Conservation (phyloP, 768 basidiomycete species). For the Wakefieldia striispora region DNA sequence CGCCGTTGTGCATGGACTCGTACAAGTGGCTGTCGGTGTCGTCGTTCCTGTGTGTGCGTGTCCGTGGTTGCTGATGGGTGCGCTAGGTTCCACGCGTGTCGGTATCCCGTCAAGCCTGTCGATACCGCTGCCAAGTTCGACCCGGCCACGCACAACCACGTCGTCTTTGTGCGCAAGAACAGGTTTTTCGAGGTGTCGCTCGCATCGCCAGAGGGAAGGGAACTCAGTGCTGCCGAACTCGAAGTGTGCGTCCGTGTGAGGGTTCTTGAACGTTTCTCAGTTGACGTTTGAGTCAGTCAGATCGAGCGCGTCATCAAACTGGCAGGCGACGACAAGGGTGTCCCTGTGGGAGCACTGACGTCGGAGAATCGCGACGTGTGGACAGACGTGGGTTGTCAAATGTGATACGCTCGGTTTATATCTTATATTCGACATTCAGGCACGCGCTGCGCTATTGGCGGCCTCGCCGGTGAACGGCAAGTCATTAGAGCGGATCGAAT, state of each 20-base stretch:
- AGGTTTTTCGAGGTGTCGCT: slow-evolving; percentile 85
- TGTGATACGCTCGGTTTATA: no score
- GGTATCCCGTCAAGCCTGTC: slow-evolving; percentile 79
- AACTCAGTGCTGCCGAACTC: slow-evolving; percentile 79
- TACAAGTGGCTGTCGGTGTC: slow-evolving; percentile 83
- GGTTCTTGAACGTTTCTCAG: background rate
- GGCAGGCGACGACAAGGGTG: slow-evolving; percentile 47
- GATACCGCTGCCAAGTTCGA: slow-evolving; percentile 87
- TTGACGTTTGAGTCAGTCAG: slow-evolving; percentile 42
- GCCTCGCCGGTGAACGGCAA: slow-evolving; percentile 64
- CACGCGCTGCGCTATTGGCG: slow-evolving; percentile 59
- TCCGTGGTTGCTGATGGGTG: slow-evolving; percentile 1
- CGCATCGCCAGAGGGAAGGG: slow-evolving; percentile 55
- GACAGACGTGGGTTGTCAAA: slow-evolving; percentile 71
- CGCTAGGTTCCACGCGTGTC: slow-evolving; percentile 83
- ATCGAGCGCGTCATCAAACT: slow-evolving; percentile 64
- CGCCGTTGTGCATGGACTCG: slow-evolving; percentile 87
- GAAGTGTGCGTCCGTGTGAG: slow-evolving; percentile 50
- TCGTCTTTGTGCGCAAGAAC: slow-evolving; percentile 90
- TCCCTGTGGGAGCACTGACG: slow-evolving; percentile 79
- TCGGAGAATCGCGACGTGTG: slow-evolving; percentile 88
- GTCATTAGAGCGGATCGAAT: slow-evolving; percentile 78
- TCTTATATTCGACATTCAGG: slow-evolving; percentile 30
- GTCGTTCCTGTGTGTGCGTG: no score
- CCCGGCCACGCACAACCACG: slow-evolving; percentile 71